Conservation (phyloP, 495 filamentous ascomycete genomes). For the Chaetomium cochliodes region DNA sequence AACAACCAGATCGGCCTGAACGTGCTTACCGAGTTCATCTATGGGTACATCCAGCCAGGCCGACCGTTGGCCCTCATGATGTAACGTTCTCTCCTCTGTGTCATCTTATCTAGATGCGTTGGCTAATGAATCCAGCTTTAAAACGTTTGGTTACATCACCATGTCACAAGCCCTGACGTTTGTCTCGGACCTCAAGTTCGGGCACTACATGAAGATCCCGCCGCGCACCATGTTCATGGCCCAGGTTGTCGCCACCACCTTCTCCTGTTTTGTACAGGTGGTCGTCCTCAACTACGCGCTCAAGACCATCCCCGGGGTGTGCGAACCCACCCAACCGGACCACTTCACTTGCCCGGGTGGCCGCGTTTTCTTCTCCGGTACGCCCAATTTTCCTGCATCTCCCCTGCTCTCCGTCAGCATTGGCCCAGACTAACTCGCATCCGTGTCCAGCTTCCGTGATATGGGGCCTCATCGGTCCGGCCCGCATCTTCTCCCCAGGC, state of each 20-base stretch:
- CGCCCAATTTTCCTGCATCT: background rate
- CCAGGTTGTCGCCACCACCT: conserved; percentile 63
- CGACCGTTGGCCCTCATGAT: conserved; percentile 67
- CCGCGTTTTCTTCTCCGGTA: conserved; percentile 63
- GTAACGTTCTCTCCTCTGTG: conserved; percentile 19
- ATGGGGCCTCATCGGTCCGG: conserved; percentile 68
- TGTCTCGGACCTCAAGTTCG: conserved; percentile 56
- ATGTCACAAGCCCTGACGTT: conserved; percentile 59
- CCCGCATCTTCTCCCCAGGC: conserved; percentile 65
- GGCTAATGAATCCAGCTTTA: conserved; percentile 50
- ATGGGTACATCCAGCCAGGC: conserved; percentile 68
- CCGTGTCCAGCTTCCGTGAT: conserved; percentile 54
- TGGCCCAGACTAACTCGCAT: background rate
- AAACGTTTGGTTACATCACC: conserved; percentile 72
- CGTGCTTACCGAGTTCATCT: conserved; percentile 69
- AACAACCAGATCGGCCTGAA: conserved; percentile 69
- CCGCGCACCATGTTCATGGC: conserved; percentile 67
- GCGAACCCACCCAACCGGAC: conserved; percentile 57
- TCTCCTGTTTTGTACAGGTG: conserved; percentile 66
- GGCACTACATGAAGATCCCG: conserved; percentile 72
- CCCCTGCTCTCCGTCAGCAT: background rate
- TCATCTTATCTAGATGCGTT: background rate
- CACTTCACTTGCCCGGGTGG: conserved; percentile 70
- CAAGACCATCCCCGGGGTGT: conserved; percentile 59
- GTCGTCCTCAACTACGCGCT: conserved; percentile 66